Conservation (phyloP, 108 stramenopile genomes). For the Hondaea fermentalgiana region DNA sequence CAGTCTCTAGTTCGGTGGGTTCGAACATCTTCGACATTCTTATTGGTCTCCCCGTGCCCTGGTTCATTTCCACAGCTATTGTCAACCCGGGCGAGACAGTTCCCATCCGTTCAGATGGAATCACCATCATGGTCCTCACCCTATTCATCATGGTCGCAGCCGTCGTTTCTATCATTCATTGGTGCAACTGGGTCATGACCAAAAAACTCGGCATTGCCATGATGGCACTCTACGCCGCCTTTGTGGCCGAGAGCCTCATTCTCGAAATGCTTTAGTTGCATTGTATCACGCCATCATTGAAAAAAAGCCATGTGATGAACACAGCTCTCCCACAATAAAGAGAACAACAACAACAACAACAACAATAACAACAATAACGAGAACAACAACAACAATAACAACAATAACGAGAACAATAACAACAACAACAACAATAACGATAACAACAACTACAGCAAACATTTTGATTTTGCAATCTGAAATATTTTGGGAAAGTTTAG, state of each 20-base stretch:
- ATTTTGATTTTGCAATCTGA: no score
- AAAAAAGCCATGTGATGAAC: no score
- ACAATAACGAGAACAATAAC: no score
- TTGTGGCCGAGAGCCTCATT: conserved; percentile 15
- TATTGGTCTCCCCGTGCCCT: conserved; percentile 44
- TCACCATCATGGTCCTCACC: conserved; percentile 22
- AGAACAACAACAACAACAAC: no score
- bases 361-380: no score
- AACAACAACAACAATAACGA: no score
- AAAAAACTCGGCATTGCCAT: conserved; percentile 21
- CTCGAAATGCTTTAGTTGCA: not conserved
- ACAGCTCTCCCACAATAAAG: no score
- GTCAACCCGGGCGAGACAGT: not conserved
- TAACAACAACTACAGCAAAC: no score
- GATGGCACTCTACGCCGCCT: conserved; percentile 26
- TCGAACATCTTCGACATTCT: conserved; percentile 51
- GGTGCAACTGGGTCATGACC: conserved; percentile 17
- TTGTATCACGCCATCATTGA: not conserved
- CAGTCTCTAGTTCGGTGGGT: conserved; percentile 64
- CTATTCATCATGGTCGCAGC: conserved; percentile 32
- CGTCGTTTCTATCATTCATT: conserved; percentile 21
- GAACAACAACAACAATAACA: no score
- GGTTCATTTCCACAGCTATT: conserved; percentile 16
- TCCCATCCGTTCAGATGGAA: conserved; percentile 10
- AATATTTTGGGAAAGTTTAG: no score